Evolutionary conservation across 495 filamentous ascomycete genomes (phyloP).

Genomic region (Letharia lupina): DNA sequence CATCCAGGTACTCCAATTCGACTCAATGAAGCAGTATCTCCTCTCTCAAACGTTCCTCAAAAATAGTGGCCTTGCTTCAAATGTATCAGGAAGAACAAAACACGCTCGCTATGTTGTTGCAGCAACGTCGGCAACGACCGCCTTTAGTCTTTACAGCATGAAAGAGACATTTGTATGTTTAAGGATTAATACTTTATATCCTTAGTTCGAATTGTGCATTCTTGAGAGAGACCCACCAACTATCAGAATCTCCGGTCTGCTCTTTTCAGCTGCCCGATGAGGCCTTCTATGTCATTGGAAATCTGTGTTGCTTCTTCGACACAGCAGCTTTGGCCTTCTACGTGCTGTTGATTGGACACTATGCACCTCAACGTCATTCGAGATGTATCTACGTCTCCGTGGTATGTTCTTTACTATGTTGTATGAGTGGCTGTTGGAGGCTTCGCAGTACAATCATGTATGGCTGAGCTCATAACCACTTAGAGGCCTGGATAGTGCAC

Average conservation of each 20-base stretch:
- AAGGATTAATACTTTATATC: not conserved
- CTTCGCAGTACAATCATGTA: not conserved
- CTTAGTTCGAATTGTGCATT: not conserved
- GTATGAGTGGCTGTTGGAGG: not conserved
- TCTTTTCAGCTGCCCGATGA: not conserved
- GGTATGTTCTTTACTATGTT: not conserved
- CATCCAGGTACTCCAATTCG: not conserved
- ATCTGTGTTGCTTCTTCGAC: not conserved
- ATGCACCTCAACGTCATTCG: not conserved
- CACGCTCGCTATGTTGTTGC: not conserved
- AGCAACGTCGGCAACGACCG: not conserved
- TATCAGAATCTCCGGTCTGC: not conserved
- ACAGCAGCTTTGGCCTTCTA: not conserved
- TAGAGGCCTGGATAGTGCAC: not conserved
- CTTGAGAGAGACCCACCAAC: not conserved
- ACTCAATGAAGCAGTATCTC: not conserved
- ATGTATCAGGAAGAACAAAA: not conserved
- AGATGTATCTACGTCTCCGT: not conserved
- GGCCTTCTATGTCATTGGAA: not conserved
- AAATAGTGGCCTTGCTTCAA: not conserved
- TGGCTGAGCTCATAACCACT: not conserved
- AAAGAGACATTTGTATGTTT: not conserved
- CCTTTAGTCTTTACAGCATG: not conserved
- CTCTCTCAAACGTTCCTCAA: not conserved
- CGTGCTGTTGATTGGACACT: not conserved